phyloP scores from a whole-genome alignment of 345 rosid species.

The Brassica carinata region DNA sequence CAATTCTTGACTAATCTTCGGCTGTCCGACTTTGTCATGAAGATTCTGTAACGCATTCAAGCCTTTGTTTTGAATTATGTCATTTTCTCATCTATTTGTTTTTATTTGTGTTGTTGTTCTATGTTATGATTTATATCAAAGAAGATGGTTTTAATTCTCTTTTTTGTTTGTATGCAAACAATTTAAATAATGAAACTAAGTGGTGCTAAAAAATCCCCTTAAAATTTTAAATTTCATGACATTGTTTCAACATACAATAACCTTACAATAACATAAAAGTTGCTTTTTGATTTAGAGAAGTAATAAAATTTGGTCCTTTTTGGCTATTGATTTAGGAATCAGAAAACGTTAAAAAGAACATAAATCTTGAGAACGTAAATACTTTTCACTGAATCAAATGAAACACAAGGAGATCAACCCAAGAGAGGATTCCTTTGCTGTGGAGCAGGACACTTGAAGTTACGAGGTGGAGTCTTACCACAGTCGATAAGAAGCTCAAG shows the following conservation, averaged over 20 bases:
- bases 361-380: neutral
- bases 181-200: neutral
- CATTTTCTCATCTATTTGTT: too few species aligned
- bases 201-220: neutral
- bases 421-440: slow-evolving; percentile 2
- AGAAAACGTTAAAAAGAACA: slow-evolving; percentile 15
- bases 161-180: neutral
- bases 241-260: slow-evolving; percentile 24
- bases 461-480: slow-evolving; percentile 75
- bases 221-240: neutral
- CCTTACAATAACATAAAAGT: slow-evolving; percentile 21
- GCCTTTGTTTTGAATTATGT: too few species aligned
- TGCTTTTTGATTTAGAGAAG: neutral
- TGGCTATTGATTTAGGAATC: neutral
- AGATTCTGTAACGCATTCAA: too few species aligned
- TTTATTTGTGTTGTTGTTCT: neutral
- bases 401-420: slow-evolving; percentile 19
- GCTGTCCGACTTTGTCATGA: too few species aligned
- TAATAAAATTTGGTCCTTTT: slow-evolving; percentile 11
- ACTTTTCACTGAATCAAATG: slow-evolving; percentile 9
- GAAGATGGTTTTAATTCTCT: neutral
- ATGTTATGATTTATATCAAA: neutral
- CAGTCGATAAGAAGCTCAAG: slow-evolving; percentile 81
- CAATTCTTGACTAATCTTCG: too few species aligned
- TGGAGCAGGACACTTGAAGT: slow-evolving; percentile 58